phyloP scores from a whole-genome alignment of 768 basidiomycete genomes.

The Boletellus emodensis region DNA sequence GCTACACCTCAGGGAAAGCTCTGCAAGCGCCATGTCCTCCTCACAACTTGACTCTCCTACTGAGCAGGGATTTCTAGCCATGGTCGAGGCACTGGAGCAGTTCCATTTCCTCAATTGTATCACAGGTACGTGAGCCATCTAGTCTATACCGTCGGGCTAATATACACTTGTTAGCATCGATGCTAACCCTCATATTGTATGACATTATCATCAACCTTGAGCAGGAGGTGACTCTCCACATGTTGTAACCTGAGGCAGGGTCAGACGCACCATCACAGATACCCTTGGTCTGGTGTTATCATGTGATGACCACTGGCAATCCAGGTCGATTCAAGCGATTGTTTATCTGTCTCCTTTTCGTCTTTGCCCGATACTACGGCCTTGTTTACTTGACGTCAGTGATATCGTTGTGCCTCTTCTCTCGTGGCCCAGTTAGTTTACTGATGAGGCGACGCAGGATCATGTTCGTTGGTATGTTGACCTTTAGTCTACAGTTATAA shows the following conservation, averaged over 20 bases:
- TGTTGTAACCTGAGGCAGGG: background rate
- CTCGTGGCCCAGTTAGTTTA: too few species aligned
- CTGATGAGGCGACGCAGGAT: constrained; percentile 5
- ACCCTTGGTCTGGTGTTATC: constrained; percentile 15
- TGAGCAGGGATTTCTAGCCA: constrained; percentile 1
- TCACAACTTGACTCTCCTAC: background rate
- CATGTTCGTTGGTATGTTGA: constrained; percentile 14
- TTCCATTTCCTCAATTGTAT: constrained; percentile 15
- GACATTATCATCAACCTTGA: constrained; percentile 20
- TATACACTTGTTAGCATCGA: constrained; percentile 1
- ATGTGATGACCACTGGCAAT: background rate
- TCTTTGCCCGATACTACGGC: constrained; percentile 25
- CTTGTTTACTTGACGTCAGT: constrained; percentile 19
- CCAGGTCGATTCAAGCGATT: background rate
- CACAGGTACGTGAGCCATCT: constrained; percentile 1
- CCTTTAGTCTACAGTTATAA: background rate
- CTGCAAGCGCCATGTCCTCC: constrained; percentile 10
- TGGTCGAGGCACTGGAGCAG: constrained; percentile 10
- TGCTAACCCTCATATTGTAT: constrained; percentile 15
- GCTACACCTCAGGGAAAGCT: background rate
- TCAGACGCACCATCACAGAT: constrained; percentile 2
- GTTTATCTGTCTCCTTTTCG: constrained; percentile 15
- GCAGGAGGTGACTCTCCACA: constrained; percentile 8
- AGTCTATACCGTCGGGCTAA: background rate
- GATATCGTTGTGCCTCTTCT: too few species aligned